Evolutionary conservation across 257 asterid species (phyloP).

Genomic region (Cynanchum wilfordii): DNA sequence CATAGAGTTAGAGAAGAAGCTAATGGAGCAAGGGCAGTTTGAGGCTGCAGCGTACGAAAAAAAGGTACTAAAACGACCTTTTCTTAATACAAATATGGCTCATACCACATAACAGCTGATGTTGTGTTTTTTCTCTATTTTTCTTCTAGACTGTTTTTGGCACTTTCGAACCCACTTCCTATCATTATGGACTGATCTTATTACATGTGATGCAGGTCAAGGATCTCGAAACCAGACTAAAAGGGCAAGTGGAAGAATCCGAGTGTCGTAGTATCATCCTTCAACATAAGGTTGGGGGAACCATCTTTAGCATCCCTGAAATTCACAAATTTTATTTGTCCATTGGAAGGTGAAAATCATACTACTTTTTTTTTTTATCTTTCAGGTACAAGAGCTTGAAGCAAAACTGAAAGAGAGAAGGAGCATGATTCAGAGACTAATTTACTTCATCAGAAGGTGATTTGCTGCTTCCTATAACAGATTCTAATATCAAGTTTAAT

Average conservation of each 20-base stretch:
- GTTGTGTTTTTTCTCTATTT: background rate
- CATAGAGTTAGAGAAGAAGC: conserved; percentile 65
- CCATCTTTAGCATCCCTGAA: background rate
- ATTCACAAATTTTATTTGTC: background rate
- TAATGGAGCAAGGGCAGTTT: conserved; percentile 48
- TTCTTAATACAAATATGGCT: background rate
- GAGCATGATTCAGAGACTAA: conserved; percentile 42
- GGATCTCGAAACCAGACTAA: conserved; percentile 72
- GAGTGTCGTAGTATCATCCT: conserved; percentile 50
- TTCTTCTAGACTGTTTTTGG: background rate
- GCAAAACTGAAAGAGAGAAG: conserved; percentile 41
- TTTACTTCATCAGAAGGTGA: conserved; percentile 52
- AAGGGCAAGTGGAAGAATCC: conserved; percentile 48
- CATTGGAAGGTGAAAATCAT: conserved; percentile 1
- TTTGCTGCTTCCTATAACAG: background rate
- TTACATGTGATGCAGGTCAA: conserved; percentile 44
- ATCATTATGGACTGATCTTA: background rate
- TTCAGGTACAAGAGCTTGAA: conserved; percentile 68
- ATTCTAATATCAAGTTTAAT: background rate
- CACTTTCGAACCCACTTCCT: background rate
- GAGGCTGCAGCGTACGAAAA: conserved; percentile 50
- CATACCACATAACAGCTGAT: background rate
- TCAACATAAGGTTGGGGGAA: conserved; percentile 52
- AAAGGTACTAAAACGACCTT: conserved; percentile 41
- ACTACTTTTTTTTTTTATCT: conserved; percentile 4